Base-by-base conservation (phyloP, 2,329 filamentous ascomycete genomes). In the Pseudocercospora macadamiae region DNA sequence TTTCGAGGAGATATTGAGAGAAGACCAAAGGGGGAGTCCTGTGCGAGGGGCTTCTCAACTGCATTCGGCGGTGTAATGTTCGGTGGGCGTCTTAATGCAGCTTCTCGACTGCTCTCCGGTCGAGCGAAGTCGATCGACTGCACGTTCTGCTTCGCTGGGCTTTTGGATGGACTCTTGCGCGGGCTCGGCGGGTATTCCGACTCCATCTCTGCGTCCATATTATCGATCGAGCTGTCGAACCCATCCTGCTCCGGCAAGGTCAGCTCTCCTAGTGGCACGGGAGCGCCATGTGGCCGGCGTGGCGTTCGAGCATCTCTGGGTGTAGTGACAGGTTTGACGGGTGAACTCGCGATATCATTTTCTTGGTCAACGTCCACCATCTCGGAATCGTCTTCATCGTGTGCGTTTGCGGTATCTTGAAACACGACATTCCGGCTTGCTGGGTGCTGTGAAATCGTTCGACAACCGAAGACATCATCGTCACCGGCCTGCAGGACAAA, bases 261-360 rank as follows among this genome's bases (percentile, higher is more conserved):
- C 4, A 73, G 59, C 42, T 74, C 71, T 7, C 66, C 67, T 3
- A 72, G 60, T 25, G 71, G 70, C 1, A 71, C 62, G 21, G 69
- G 55, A 9, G 63, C 55, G n/a, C 68, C 71, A 26, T 67, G 66
- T 18, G 70, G 70, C 51, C 67, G 59, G 12, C 68, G 67, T 9
- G 68, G 66, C 6, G 71, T 70, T 12, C 66, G 47, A 12, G 56
- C 51, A 34, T 63, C 74, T 30, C 14, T 23, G 4, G 47, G 21
- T n/a, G 73, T 71, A n/a, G 75, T 70, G 12, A 70, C 61, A 10
- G 70, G 55, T 54, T 69, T 73, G 9, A 75, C 67, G 2, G 75
- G 75, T 2, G 78, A 79, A 18, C 76, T 67, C 1, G 74, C 74
- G 7, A 76, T 74, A 58, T 81, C 75, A 59, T 83, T 83, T 68